Conservation (phyloP, 148 eudicot genomes). For the Fagopyrum homotropicum region DNA sequence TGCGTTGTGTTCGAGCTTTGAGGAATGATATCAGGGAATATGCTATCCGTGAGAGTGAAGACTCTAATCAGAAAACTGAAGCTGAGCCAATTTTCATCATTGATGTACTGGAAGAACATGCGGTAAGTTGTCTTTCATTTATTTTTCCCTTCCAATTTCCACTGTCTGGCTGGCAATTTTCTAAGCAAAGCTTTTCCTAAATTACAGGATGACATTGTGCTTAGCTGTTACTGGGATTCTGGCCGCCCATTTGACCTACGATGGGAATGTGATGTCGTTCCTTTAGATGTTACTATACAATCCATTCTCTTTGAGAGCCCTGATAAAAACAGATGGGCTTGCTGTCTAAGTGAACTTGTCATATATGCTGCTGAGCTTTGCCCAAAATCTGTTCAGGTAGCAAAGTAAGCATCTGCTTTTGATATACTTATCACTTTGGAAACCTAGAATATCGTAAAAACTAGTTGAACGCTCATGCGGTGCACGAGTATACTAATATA, state of each 20-base stretch:
- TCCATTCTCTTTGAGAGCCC: slow-evolving; percentile 92
- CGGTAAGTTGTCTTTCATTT: slow-evolving; percentile 43
- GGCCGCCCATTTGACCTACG: slow-evolving; percentile 85
- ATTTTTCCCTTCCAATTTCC: background rate
- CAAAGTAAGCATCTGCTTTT: slow-evolving; percentile 49
- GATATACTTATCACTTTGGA: background rate
- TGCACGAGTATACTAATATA: background rate
- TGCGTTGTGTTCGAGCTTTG: slow-evolving; percentile 92
- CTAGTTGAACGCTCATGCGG: background rate
- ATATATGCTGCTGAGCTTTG: slow-evolving; percentile 96
- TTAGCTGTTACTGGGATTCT: slow-evolving; percentile 94
- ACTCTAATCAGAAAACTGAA: slow-evolving; percentile 47
- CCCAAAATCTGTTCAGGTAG: slow-evolving; percentile 94
- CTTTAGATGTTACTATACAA: slow-evolving; percentile 89
- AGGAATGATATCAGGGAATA: slow-evolving; percentile 83
- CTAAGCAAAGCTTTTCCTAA: background rate
- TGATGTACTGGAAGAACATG: slow-evolving; percentile 95
- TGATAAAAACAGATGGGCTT: slow-evolving; percentile 95
- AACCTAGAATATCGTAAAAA: background rate
- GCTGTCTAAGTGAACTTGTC: slow-evolving; percentile 91
- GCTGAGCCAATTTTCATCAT: slow-evolving; percentile 89
- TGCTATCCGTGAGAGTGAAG: slow-evolving; percentile 52
- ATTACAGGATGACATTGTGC: slow-evolving; percentile 95
- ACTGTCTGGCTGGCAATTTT: background rate
- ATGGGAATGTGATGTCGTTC: slow-evolving; percentile 81